These are phyloP conservation scores for Verticillium longisporum DNA, from an alignment of 2,329 filamentous ascomycete species.

Conservation along the genomic window DNA sequence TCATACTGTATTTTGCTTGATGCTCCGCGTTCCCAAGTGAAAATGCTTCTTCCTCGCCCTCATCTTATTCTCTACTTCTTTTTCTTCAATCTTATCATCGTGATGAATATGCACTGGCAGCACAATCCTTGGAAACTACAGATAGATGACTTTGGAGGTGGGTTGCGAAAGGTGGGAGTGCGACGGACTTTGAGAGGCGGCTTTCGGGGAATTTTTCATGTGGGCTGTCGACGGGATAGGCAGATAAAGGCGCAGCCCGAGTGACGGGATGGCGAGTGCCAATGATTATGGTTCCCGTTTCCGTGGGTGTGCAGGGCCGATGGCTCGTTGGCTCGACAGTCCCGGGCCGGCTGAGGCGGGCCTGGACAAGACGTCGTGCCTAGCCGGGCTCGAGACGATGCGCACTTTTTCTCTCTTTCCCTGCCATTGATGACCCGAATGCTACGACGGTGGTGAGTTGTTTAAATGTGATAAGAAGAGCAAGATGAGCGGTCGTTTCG, in stretches of 20 bases:
- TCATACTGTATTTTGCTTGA: not conserved
- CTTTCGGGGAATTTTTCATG: not conserved
- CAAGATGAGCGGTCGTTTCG: not conserved
- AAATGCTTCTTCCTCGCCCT: too few species aligned
- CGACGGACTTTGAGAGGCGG: not conserved
- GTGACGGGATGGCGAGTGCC: not conserved
- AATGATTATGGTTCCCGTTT: not conserved
- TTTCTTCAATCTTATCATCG: not conserved
- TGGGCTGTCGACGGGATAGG: not conserved
- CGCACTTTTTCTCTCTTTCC: not conserved
- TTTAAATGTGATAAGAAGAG: not conserved
- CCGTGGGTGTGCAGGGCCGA: conserved; percentile 4
- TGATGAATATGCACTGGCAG: not conserved
- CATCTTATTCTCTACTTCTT: not conserved
- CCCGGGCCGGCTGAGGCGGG: conserved; percentile 8
- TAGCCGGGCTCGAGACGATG: not conserved
- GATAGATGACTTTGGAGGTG: not conserved
- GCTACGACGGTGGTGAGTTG: not conserved
- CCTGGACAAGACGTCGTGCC: not conserved
- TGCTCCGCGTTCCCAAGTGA: not conserved
- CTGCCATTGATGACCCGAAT: too few species aligned
- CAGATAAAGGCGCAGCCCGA: not conserved
- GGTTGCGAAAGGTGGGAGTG: not conserved
- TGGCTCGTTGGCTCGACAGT: conserved; percentile 9
- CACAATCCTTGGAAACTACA: not conserved